Evolutionary conservation across 2,329 filamentous ascomycete genomes (phyloP).

Genomic region (Cercospora nicotianae): DNA sequence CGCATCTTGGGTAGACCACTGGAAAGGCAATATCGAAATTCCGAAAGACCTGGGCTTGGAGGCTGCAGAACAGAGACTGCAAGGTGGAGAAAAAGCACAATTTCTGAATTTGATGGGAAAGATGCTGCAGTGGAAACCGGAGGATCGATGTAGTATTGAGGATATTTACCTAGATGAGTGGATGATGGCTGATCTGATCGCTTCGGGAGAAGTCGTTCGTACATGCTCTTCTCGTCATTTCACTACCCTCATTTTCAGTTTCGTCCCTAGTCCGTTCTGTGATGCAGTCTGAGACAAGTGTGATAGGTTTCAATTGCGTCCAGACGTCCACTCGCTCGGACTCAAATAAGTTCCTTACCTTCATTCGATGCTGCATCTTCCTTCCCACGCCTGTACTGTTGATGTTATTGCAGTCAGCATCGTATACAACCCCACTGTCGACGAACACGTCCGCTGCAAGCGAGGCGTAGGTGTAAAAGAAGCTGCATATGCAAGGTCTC

Average conservation of each 20-base stretch:
- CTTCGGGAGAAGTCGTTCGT: background rate
- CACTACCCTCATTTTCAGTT: too few species aligned
- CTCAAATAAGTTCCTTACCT: too few species aligned
- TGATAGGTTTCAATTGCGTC: too few species aligned
- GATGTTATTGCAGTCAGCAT: too few species aligned
- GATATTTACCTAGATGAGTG: background rate
- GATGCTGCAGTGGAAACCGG: background rate
- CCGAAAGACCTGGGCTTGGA: background rate
- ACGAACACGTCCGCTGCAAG: too few species aligned
- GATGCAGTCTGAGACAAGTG: background rate
- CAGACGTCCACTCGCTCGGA: too few species aligned
- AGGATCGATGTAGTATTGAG: background rate
- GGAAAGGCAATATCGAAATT: background rate
- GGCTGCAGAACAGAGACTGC: background rate
- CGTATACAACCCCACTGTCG: too few species aligned
- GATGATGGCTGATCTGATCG: background rate
- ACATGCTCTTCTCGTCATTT: background rate
- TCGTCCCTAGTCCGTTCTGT: background rate
- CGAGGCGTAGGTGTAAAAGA: background rate
- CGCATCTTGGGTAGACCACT: background rate
- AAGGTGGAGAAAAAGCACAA: background rate
- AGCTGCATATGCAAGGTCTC: background rate
- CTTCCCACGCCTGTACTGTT: too few species aligned
- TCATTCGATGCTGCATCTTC: too few species aligned
- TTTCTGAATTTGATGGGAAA: background rate